Base-by-base conservation (phyloP, 2,329 filamentous ascomycete species). In the Phialophora macrospora region DNA sequence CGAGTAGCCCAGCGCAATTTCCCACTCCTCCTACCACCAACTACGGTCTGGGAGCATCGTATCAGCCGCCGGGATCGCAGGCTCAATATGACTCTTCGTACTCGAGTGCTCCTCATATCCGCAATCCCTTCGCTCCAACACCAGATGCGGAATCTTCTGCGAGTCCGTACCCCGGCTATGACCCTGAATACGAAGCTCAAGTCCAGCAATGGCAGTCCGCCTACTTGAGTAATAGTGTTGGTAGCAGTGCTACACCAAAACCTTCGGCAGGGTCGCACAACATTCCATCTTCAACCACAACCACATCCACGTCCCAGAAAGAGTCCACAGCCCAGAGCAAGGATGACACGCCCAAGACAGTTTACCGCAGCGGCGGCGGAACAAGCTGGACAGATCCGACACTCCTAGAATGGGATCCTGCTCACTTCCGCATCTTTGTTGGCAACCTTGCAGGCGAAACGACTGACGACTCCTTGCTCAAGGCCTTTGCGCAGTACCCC, bases 361-460 rank as follows among this genome's bases (percentile, higher is more conserved):
- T 99, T 0, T 83, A 92, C 56, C 90, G 95, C 46, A 86, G 90
- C 67, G 95, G 94, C 58, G 95, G 95, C 68, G 95, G 95, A 62
- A 92, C 96, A 81, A 90, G 88, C 65, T 99, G 95, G 95, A 90
- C 90, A 26, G 95, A 99, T 76, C 85, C 91, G 63, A 86, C 90
- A 0, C 86, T 99, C 3, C 85, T 98, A 1, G 95, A 98, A 77
- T 99, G 95, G 95, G 93, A 98, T 75, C 94, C 94, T 1, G 87
- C 90, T 30, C 95, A 99, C 76, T 91, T 97, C 74, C 92, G 95
- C 41, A 87, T 99, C 51, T 98, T 98, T 77, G 93, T 98, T 17
- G 95, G 95, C 70, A 99, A 99, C 77, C 85, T 99, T 59, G 95
- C 95, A 48, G 95, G 95, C 72, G 95, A 99, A 81, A 95, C 96